Conservation (phyloP, 306 rosid species). For the Glycine latifolia region DNA sequence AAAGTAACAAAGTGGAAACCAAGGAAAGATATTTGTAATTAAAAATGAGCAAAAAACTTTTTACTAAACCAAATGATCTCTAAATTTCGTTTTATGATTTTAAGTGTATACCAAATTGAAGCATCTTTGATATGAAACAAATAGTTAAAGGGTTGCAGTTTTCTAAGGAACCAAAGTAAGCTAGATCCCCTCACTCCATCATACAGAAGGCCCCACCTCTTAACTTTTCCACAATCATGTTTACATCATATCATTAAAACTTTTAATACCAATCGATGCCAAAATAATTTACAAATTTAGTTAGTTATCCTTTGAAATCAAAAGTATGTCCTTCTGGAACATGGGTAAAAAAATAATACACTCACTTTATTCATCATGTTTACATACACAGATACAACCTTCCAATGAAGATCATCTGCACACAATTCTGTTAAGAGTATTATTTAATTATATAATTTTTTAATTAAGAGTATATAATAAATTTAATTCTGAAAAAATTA, state of each 20-base stretch:
- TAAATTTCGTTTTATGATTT: too few relatives aligned
- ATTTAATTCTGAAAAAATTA: too few relatives aligned
- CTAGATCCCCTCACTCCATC: constrained; percentile 55
- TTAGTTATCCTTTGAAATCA: neutral
- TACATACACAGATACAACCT: constrained; percentile 86
- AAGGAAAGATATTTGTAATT: too few relatives aligned
- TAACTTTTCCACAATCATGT: constrained; percentile 50
- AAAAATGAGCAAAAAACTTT: too few relatives aligned
- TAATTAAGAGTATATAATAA: too few relatives aligned
- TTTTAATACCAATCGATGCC: constrained; percentile 48
- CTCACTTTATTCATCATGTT: constrained; percentile 78
- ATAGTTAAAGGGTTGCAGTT: constrained; percentile 47
- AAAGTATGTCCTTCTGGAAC: neutral
- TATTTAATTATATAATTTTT: too few relatives aligned
- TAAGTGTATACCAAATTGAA: too few relatives aligned
- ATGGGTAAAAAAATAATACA: neutral
- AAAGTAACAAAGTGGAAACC: too few relatives aligned
- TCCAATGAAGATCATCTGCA: constrained; percentile 98
- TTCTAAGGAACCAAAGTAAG: constrained; percentile 45
- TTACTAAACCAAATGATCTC: too few relatives aligned
- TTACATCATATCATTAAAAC: constrained; percentile 48
- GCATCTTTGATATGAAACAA: too few relatives aligned
- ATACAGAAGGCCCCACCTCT: constrained; percentile 42
- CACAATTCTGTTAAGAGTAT: constrained; percentile 9
- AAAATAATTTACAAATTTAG: constrained; percentile 54